These are phyloP conservation scores for Cadophora luteo-olivacea DNA, from an alignment of 2,329 filamentous ascomycete species.

Conservation along the genomic window DNA sequence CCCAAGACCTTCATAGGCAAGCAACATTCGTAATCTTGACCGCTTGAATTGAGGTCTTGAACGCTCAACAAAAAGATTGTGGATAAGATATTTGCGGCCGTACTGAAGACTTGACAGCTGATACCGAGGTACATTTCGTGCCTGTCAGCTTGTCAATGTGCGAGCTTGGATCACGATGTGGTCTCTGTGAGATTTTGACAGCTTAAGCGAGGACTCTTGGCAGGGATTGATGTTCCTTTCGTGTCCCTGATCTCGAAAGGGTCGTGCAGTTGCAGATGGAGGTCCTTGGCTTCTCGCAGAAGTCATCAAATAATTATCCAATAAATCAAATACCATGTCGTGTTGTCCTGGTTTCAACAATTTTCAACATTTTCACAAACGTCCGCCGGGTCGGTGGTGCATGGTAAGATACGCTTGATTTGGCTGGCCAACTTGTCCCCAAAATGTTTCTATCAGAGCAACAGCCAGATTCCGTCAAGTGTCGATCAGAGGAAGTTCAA, in stretches of 20 bases:
- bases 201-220: neutral
- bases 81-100: constrained; percentile 2
- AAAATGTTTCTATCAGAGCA: neutral
- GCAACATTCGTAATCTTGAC: neutral
- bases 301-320: neutral
- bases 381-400: neutral
- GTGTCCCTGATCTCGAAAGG: no score
- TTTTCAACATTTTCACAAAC: neutral
- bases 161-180: constrained; percentile 18
- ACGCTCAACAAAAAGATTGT: constrained; percentile 16
- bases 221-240: neutral
- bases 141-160: neutral
- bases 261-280: neutral
- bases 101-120: constrained; percentile 4
- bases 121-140: neutral
- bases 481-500: no score
- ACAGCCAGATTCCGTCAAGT: no score
- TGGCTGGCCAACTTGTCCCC: neutral
- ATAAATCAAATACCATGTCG: neutral
- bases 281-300: neutral
- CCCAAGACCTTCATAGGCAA: neutral
- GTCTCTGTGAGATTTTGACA: neutral
- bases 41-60: neutral
- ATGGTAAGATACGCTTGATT: neutral
- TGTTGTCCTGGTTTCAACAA: neutral